Base-by-base conservation (phyloP, 495 filamentous ascomycete species). In the Tetracladium marchalianum region DNA sequence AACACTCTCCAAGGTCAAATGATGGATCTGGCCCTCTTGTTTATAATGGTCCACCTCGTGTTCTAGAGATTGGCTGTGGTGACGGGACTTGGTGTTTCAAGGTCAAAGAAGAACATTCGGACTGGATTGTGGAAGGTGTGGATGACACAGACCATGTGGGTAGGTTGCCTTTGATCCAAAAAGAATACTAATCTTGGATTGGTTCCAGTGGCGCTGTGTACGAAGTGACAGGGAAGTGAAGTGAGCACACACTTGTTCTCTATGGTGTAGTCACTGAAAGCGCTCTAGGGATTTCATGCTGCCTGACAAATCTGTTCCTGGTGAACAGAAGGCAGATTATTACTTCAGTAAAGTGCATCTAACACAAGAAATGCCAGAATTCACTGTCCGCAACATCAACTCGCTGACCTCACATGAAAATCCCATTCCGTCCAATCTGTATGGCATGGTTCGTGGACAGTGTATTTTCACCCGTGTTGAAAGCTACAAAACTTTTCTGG, bases 51-150 rank as follows among this genome's bases (percentile, higher is more conserved):
- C 50, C 47, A 22, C 51, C 50, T 10, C 46, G 51, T 10, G 41
- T 52, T 24, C 51, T 60, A n/a, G 57, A 60, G 22, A 44, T 60
- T 31, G 57, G 57, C 15, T 60, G 57, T 32, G 48, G 48, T 37
- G 43, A 51, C 44, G 57, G 57, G 15, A 12, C 5, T 15, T 60
- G 57, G 53, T 60, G 54, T 39, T 47, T 54, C 19, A 39, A 31
- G 5, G 35, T 53, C 17, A 57, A 56, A 36, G 41, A 41, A 10
- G 43, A 56, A 34, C 38, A 53, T 32, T 47, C 57, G 9, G 51
- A 44, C 16, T 60, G 57, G 57, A 52, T 54, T 37, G 43, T 60
- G 10, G 50, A 57, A 22, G 57, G 57, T n/a, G 18, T 60, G 7
- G 56, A 59, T 50, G 57, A 60, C 36, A 36, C 44, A n/a, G 31